Base-by-base conservation (phyloP, 2,329 filamentous ascomycete genomes). In the Trichoderma sp. region DNA sequence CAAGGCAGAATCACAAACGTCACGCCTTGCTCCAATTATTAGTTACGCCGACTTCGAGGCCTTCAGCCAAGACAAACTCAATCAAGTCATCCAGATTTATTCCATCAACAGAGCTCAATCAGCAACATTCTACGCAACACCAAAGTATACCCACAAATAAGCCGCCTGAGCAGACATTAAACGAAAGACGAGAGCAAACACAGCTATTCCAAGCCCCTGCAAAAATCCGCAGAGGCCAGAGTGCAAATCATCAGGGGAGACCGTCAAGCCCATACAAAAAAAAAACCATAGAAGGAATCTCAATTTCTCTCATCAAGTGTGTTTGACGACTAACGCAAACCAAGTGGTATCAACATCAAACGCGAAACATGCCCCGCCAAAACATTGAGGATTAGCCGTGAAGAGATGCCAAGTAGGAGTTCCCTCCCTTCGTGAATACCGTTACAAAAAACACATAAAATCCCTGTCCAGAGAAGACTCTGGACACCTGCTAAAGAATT, bases 271-370 rank as follows among this genome's bases (percentile, higher is more conserved):
- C n/a, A 47, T 18, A 6, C 24, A 57, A 28, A 36, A 21, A 26
- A 34, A 18, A 43, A 11, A 43, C 24, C 14, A 34, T 15, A 57
- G 34, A 51, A 61, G 30, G 43, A 61, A 51, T 43, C 56, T 69
- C 66, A 69, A 69, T 69, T 69, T 69, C 66, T 69, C 57, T 69
- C 66, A 61, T 61, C 36, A 56, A 69, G 34, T 68, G 65, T 43
- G 66, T 61, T 69, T 30, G 56, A 69, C 66, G 28, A 71, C 70
- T 63, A 67, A 73, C 66, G 39, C 69, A 73, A 73, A 65, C 68
- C 71, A 43, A 73, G 61, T 73, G 71, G 71, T 73, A 73, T 73
- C 71, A 73, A 73, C 43, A 71, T 60, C 56, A 56, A 71, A 71
- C 47, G 51, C 68, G 47, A 71, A 65, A 61, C 26, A 60, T 67